phyloP scores from a whole-genome alignment of 2,329 filamentous ascomycete species.

The Hymenoscyphus albidus region DNA sequence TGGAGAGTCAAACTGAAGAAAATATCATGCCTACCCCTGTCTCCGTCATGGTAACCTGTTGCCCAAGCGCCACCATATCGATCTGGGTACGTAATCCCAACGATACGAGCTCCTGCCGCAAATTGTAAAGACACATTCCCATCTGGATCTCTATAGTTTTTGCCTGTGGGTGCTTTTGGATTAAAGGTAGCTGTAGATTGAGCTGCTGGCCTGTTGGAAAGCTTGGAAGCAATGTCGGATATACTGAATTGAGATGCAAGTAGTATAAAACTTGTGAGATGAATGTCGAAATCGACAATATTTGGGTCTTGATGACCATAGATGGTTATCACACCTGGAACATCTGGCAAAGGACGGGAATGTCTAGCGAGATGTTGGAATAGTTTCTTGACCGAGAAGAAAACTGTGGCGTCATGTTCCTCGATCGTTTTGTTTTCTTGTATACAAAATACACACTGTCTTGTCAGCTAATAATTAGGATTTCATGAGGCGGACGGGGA shows the following conservation, averaged over 20 bases:
- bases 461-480: neutral
- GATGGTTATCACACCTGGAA: slow-evolving; percentile 28
- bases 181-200: slow-evolving; percentile 26
- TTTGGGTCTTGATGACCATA: slow-evolving; percentile 27
- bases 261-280: slow-evolving; percentile 27
- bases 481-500: neutral
- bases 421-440: slow-evolving; percentile 32
- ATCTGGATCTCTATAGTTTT: slow-evolving; percentile 27
- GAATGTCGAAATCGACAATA: slow-evolving; percentile 32
- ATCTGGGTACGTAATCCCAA: slow-evolving; percentile 32
- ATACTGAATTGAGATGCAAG: slow-evolving; percentile 22
- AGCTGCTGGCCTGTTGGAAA: slow-evolving; percentile 26
- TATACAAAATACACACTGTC: slow-evolving; percentile 34
- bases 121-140: slow-evolving; percentile 30
- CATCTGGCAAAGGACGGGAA: slow-evolving; percentile 28
- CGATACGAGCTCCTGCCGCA: slow-evolving; percentile 30
- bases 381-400: slow-evolving; percentile 31
- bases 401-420: slow-evolving; percentile 35
- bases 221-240: slow-evolving; percentile 26
- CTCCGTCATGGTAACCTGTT: slow-evolving; percentile 34
- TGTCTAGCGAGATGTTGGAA: slow-evolving; percentile 34
- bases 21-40: slow-evolving; percentile 13
- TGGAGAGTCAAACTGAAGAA: neutral
- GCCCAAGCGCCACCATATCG: slow-evolving; percentile 31
- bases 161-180: slow-evolving; percentile 22